Evolutionary conservation across 108 stramenopile species (phyloP), one percentile per base, ranked within the genome.

Genomic region (Cyclotella choctawhatcheeana): DNA sequence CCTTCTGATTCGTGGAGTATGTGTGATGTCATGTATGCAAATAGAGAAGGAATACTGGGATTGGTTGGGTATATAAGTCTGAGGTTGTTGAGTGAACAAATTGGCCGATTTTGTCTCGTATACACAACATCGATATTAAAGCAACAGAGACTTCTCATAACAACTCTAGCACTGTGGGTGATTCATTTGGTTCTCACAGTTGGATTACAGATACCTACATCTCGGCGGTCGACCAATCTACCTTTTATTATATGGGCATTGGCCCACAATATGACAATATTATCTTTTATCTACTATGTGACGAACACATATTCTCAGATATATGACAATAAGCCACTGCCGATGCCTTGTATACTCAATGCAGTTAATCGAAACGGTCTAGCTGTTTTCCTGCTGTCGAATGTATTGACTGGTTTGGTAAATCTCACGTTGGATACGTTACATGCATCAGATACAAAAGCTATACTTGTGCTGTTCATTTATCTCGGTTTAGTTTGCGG

Each of bases 11-110:
- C 22, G 4, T 40, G 30, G 45, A 65, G 26, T 14, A 35, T 81
- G 22, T 92, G 91, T 60, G 29, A 81, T 56, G 52, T 89, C 7
- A 83, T 90, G 66, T 80, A 78, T 45, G 89, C 90, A 58, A 97
- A 97, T 73, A 88, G 94, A 59, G 96, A 97, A 73, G 96, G 96
- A 4, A 84, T 97, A 18, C 65, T 94, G 22, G 93, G 96, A 26
- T 68, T 85, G 43, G 26, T 92, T 22, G 96, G 94, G 20, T 95
- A 95, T 67, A 30, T 84, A 47, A 62, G 77, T 59, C 44, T 97
- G 17, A 84, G 86, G 67, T 76, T 86, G 33, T 16, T 84, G 5
- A 82, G 88, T 43, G 91, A 93, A 68, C 84, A 64, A 20, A 61
- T 92, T 68, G 91, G 81, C 4, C 55, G 66, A 17, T 37, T 61